A percentile compares a stretch with the other conserved stretches of the same genome.
Evolutionary conservation across 2,329 filamentous ascomycete species (phyloP).

Genomic region (Sclerotinia borealis): DNA sequence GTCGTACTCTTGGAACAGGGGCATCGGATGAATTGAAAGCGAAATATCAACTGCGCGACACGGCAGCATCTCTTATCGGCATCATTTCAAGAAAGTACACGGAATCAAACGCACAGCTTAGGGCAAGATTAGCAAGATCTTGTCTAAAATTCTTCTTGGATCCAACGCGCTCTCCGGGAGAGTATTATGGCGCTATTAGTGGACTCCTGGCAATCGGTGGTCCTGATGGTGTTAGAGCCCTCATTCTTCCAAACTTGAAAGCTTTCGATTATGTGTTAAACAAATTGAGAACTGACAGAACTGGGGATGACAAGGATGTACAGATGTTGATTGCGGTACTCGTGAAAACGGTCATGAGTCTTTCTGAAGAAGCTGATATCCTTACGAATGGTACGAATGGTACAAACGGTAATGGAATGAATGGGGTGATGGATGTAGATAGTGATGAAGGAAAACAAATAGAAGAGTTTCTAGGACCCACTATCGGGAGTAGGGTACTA

Average conservation of each 20-base stretch:
- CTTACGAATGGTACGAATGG: slow-evolving; percentile 23
- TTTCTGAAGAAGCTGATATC: slow-evolving; percentile 39
- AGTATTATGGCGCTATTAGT: slow-evolving; percentile 83
- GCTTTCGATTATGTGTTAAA: slow-evolving; percentile 56
- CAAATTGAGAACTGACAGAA: slow-evolving; percentile 47
- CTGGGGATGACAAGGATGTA: slow-evolving; percentile 49
- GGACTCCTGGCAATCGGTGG: slow-evolving; percentile 76
- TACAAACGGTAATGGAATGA: slow-evolving; percentile 11
- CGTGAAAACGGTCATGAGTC: slow-evolving; percentile 46
- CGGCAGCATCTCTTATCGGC: slow-evolving; percentile 75
- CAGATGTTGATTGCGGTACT: slow-evolving; percentile 54
- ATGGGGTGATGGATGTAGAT: slow-evolving; percentile 6
- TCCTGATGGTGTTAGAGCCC: slow-evolving; percentile 53
- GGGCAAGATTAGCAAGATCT: slow-evolving; percentile 83
- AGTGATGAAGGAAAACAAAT: slow-evolving; percentile 19
- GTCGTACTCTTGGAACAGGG: slow-evolving; percentile 56
- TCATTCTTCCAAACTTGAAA: slow-evolving; percentile 61
- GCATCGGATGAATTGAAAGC: slow-evolving; percentile 48
- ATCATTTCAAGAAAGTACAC: slow-evolving; percentile 77
- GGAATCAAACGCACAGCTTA: slow-evolving; percentile 72
- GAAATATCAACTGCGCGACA: slow-evolving; percentile 76
- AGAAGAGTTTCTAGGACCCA: slow-evolving; percentile 29
- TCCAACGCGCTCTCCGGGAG: slow-evolving; percentile 71
- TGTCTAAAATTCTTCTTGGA: slow-evolving; percentile 91
- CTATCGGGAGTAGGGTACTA: slow-evolving; percentile 27